Base-by-base conservation (phyloP, 257 asterid genomes). In the Apocynum venetum region DNA sequence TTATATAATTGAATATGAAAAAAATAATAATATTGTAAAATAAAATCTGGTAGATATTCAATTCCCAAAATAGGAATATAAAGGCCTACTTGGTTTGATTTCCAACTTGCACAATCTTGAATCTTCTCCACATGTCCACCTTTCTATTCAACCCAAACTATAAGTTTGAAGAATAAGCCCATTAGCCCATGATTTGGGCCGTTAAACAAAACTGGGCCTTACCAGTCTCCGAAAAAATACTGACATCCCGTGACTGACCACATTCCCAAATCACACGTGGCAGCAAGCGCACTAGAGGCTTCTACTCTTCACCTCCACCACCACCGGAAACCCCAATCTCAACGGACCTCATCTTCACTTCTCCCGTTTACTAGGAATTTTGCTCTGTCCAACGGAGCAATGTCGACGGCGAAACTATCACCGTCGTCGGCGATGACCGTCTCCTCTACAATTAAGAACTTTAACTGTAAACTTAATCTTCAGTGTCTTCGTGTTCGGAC, bases 351-450 rank as follows among this genome's bases (percentile, higher is more conserved):
- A 41, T 67, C 72, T 43, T 67, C 7, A 7, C 11, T 56, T 6
- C 10, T 56, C 8, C 51, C 36, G 72, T 67, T 17, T 15, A 35
- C 72, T 2, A 2, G 72, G 72, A 67, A 67, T 15, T 67, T 72
- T 52, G 5, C 65, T 11, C 49, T 59, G 38, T 25, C 49, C 9
- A 47, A 36, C 59, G 71, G 74, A 14, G 41, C 71, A 52, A 83
- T 89, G 96, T 77, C 92, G 84, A 79, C 97, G 78, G 89, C 85
- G 53, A 87, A 82, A 81, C 71, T 87, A 80, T 64, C 91, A 52
- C 89, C 96, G 73, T 85, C 96, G 73, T 85, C 93, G 61, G 80
- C 90, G 8, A 66, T 90, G 51, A 75, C 86, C 20, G 79, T 88
- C 71, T 82, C 93, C 36, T 72, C 88, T 71, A 80, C 92, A 55